A percentile compares a stretch with the other conserved stretches of the same genome.
Evolutionary conservation across 2,329 filamentous ascomycete genomes (phyloP).

Genomic region (Hymenoscyphus albidus): DNA sequence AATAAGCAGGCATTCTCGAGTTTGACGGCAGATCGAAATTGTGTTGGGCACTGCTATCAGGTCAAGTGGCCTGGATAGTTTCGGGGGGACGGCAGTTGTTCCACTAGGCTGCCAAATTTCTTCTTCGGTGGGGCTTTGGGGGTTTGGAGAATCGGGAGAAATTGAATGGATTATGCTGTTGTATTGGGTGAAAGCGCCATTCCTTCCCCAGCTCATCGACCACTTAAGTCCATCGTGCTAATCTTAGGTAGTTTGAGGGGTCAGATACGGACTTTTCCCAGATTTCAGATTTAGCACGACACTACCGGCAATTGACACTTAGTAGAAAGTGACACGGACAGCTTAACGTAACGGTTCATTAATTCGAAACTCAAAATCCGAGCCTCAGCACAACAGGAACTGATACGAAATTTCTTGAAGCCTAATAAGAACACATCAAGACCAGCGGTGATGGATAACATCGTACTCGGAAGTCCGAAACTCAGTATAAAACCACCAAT

Average conservation of each 20-base stretch:
- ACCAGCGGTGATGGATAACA: neutral
- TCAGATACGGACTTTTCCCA: neutral
- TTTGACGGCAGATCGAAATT: conserved; percentile 5
- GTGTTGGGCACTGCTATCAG: conserved; percentile 7
- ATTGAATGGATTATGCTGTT: neutral
- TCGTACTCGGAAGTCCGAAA: neutral
- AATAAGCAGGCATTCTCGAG: neutral
- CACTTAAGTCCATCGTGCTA: neutral
- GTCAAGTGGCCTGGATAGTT: neutral
- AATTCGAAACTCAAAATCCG: conserved; percentile 3
- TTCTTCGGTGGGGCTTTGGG: neutral
- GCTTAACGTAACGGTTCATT: neutral
- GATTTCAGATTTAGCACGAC: neutral
- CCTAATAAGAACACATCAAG: neutral
- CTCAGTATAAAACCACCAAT: conserved; percentile 4
- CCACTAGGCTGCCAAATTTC: conserved; percentile 9
- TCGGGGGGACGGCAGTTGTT: conserved; percentile 4
- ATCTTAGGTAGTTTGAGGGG: neutral
- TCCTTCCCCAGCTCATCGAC: neutral
- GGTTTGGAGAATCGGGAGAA: neutral
- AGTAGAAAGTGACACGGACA: neutral
- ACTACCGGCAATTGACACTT: conserved; percentile 9
- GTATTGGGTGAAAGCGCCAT: neutral
- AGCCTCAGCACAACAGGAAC: conserved; percentile 2
- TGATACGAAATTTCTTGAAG: neutral